Evolutionary conservation across 345 rosid species (phyloP).

Genomic region (Alliaria petiolata): DNA sequence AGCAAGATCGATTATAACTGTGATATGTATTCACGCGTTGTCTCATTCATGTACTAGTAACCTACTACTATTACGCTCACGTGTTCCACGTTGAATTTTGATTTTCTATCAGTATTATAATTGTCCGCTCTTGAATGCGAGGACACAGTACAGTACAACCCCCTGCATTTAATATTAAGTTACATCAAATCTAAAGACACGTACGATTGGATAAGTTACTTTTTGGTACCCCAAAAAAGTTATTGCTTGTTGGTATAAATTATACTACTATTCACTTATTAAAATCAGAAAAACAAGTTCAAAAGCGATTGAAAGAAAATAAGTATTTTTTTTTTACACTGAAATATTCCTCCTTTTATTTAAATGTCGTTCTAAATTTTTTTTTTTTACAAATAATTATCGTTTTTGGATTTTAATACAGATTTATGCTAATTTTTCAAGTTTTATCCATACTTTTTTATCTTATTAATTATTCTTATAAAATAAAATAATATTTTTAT

Average conservation of each 20-base stretch:
- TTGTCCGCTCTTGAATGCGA: not conserved
- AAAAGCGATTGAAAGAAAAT: too few relatives aligned
- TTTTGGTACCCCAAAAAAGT: too few relatives aligned
- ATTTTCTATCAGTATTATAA: not conserved
- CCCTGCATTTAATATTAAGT: not conserved
- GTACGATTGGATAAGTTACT: not conserved
- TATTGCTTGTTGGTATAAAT: not conserved
- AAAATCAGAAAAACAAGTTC: not conserved
- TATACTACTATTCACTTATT: not conserved
- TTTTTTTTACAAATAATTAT: too few relatives aligned
- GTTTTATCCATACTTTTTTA: too few relatives aligned
- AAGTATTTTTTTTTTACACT: too few relatives aligned
- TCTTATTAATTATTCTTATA: too few relatives aligned
- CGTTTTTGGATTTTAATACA: too few relatives aligned
- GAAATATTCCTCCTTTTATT: too few relatives aligned
- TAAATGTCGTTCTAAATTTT: too few relatives aligned
- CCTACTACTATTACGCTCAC: not conserved
- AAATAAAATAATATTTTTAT: too few relatives aligned
- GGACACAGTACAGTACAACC: not conserved
- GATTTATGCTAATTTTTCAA: too few relatives aligned
- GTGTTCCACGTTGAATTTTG: constrained; percentile 19
- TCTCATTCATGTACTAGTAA: not conserved
- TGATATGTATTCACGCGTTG: not conserved
- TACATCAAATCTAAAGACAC: not conserved
- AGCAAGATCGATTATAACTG: too few relatives aligned